A percentile compares a stretch with the other conserved stretches of the same genome.
These are phyloP conservation scores for Zychaea mexicana DNA, from an alignment of 371 early-diverging fungal species.

Conservation along the genomic window DNA sequence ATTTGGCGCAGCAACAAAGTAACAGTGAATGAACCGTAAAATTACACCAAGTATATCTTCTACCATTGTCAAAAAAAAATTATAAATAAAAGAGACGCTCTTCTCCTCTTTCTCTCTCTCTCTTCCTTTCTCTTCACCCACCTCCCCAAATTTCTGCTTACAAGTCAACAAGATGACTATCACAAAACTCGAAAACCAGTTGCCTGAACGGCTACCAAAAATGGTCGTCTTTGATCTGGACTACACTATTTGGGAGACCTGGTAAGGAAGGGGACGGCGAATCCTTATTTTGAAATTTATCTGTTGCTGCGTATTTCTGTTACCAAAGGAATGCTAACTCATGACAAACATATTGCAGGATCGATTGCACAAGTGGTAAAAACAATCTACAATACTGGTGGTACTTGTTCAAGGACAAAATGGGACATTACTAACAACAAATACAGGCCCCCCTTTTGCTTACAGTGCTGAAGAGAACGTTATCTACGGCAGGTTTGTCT, in stretches of 20 bases:
- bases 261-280: conserved; percentile 34
- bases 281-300: too few relatives aligned
- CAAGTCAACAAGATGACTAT: neutral
- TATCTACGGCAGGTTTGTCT: conserved; percentile 12
- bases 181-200: neutral
- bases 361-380: conserved; percentile 40
- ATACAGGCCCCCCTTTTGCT: conserved; percentile 2
- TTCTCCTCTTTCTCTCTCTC: neutral
- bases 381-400: too few relatives aligned
- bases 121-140: neutral
- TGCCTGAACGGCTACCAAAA: conserved; percentile 30
- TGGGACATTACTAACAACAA: neutral
- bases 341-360: conserved; percentile 20
- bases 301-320: too few relatives aligned
- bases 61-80: neutral
- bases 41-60: too few relatives aligned
- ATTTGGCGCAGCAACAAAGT: conserved; percentile 1
- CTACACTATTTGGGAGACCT: conserved; percentile 54
- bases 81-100: neutral
- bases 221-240: conserved; percentile 57
- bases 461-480: conserved; percentile 4
- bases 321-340: too few relatives aligned
- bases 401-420: too few relatives aligned
- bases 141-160: neutral
- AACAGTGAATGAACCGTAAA: neutral